phyloP scores from a whole-genome alignment of 495 filamentous ascomycete species.

The Friedmanniomyces endolithicus region DNA sequence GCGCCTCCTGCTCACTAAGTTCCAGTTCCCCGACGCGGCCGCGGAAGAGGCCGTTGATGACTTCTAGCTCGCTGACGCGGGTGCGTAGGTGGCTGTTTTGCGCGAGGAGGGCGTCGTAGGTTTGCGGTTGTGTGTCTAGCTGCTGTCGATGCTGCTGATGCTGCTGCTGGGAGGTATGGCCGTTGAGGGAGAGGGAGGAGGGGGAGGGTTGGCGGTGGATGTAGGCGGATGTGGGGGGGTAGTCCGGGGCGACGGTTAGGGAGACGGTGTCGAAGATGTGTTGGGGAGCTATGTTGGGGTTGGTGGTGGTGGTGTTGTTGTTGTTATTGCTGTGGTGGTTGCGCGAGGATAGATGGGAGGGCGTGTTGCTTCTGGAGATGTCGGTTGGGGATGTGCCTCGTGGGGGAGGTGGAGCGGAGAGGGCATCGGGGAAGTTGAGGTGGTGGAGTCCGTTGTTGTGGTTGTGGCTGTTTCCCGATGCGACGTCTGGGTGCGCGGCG shows the following conservation, averaged over 20 bases:
- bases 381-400: slow-evolving; percentile 36
- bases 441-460: neutral
- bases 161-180: slow-evolving; percentile 38
- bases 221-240: slow-evolving; percentile 42
- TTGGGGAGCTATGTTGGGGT: slow-evolving; percentile 58
- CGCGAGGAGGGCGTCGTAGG: slow-evolving; percentile 39
- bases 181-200: slow-evolving; percentile 46
- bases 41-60: slow-evolving; percentile 88
- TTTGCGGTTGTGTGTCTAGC: slow-evolving; percentile 31
- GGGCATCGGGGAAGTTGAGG: slow-evolving; percentile 16
- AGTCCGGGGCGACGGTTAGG: slow-evolving; percentile 49
- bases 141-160: neutral
- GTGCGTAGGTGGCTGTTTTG: slow-evolving; percentile 28
- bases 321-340: neutral
- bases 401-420: slow-evolving; percentile 1
- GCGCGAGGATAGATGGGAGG: slow-evolving; percentile 28
- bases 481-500: slow-evolving; percentile 43
- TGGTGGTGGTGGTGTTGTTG: slow-evolving; percentile 22
- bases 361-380: slow-evolving; percentile 82
- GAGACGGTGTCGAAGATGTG: slow-evolving; percentile 66
- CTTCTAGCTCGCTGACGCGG: slow-evolving; percentile 59
- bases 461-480: slow-evolving; percentile 8
- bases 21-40: slow-evolving; percentile 82
- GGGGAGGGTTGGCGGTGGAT: slow-evolving; percentile 51
- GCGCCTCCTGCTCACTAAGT: slow-evolving; percentile 55